These are phyloP conservation scores for Dendryphion nanum DNA, from an alignment of 2,329 filamentous ascomycete genomes.

Conservation along the genomic window DNA sequence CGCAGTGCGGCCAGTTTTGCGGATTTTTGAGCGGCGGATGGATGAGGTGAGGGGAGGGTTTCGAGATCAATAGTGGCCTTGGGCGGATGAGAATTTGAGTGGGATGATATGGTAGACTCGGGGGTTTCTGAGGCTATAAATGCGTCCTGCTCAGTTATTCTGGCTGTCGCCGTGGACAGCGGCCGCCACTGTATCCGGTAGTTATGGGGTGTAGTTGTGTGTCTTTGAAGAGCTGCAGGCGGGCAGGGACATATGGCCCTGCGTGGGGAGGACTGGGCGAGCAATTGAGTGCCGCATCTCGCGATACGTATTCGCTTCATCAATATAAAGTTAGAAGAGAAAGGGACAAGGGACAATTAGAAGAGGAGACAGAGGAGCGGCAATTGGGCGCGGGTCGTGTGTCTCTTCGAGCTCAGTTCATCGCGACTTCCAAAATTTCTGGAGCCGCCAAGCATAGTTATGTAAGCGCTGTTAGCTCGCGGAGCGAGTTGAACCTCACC, in stretches of 20 bases:
- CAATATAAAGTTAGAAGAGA: slow-evolving; percentile 16
- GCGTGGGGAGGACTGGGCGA: slow-evolving; percentile 46
- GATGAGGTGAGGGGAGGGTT: slow-evolving; percentile 68
- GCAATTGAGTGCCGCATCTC: slow-evolving; percentile 60
- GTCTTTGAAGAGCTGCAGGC: slow-evolving; percentile 19
- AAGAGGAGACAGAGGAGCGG: slow-evolving; percentile 4
- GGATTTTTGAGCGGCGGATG: slow-evolving; percentile 65
- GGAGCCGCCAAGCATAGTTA: slow-evolving; percentile 23
- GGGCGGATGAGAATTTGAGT: no score
- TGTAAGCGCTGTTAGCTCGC: neutral
- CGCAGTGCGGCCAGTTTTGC: slow-evolving; percentile 92
- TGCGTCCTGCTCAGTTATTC: slow-evolving; percentile 1
- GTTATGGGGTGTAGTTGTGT: slow-evolving; percentile 24
- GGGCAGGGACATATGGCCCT: slow-evolving; percentile 39
- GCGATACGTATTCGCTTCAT: slow-evolving; percentile 65
- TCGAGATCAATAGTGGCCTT: no score
- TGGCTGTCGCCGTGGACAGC: slow-evolving; percentile 18
- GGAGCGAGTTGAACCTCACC: slow-evolving; percentile 15
- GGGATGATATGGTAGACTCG: no score
- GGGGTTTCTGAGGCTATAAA: neutral
- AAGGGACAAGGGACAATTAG: slow-evolving; percentile 7
- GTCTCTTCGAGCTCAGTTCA: slow-evolving; percentile 20
- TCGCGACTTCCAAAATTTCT: slow-evolving; percentile 36
- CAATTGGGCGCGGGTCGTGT: slow-evolving; percentile 16
- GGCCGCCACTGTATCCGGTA: slow-evolving; percentile 27